Base-by-base conservation (phyloP, 805 yeast species). In the Osmozyma mogii region DNA sequence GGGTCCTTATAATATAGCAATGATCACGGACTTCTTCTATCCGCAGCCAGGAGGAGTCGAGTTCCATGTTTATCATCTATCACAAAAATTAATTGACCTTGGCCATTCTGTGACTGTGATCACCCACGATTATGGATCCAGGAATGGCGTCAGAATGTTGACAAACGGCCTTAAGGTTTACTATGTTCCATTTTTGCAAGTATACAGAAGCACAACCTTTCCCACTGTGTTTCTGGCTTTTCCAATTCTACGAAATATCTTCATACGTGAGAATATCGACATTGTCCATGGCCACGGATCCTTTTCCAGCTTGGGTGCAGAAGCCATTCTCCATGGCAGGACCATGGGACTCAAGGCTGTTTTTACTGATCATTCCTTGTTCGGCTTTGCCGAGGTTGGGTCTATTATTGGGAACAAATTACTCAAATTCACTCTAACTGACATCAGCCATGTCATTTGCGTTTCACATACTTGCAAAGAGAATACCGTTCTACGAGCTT, bases 1-100 rank as follows among this genome's bases (percentile, higher is more conserved):
- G 26, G 23, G 24, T 10, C 24, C 30, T 25, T 52, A 54, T 38
- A 60, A 58, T 32, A 58, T 60, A 31, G 69, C 69, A 6, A 88
- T 92, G 96, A 84, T 88, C 4, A 83, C 94, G 25, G 99, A 92
- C 56, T 92, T 87, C 65, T 92, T 92, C 72, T 92, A 83, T 57
- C 99, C 99, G 8, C 98, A 92, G 51, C 81, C 96, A 0, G 99
- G 99, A 3, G 99, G 99, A 7, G 94, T 92, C 2, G 99, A 92
- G 53, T 76, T 89, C 38, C 98, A 92, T 51, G 83, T 89, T 11
- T 85, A 84, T 53, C 97, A 92, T 52, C 57, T 92, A 15, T 78
- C 97, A 0, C 94, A 85, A 53, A 75, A 79, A 46, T 70, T 88
- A 31, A 78, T 84, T 7, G 73, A 72, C 13, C 56, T 78, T 22